Conservation (phyloP, 768 basidiomycete species). For the Candolleomyces efflorescens region DNA sequence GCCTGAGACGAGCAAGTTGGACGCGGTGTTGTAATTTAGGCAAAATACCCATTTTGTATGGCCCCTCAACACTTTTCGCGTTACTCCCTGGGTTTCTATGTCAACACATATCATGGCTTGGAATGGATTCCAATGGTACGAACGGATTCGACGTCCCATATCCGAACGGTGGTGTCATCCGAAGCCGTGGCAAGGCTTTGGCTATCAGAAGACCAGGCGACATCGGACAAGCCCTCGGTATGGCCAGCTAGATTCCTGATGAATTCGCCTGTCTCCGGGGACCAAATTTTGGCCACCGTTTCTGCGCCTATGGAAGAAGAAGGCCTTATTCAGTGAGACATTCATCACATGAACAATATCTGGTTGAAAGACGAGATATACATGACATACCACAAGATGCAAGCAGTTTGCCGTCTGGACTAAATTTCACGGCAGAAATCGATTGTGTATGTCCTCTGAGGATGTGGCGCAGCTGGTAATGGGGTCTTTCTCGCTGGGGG, state of each 20-base stretch:
- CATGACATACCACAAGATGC: slow-evolving; percentile 77
- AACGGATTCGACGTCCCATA: slow-evolving; percentile 85
- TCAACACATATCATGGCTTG: background rate
- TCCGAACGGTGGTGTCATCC: slow-evolving; percentile 84
- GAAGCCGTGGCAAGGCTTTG: slow-evolving; percentile 84
- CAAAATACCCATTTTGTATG: slow-evolving; percentile 91
- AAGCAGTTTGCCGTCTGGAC: slow-evolving; percentile 78
- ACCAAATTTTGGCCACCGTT: slow-evolving; percentile 78
- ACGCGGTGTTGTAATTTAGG: slow-evolving; percentile 84
- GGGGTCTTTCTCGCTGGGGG: slow-evolving; percentile 47
- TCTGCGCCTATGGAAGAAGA: slow-evolving; percentile 55
- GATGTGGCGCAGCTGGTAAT: slow-evolving; percentile 64
- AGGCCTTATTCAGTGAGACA: slow-evolving; percentile 6
- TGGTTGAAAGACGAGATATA: slow-evolving; percentile 10
- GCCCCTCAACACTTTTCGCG: slow-evolving; percentile 67
- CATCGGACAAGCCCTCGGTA: slow-evolving; percentile 80
- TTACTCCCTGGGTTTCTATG: slow-evolving; percentile 49
- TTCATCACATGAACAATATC: slow-evolving; percentile 12
- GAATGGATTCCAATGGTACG: slow-evolving; percentile 19
- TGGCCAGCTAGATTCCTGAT: slow-evolving; percentile 73
- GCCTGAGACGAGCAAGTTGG: slow-evolving; percentile 88
- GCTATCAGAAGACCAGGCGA: slow-evolving; percentile 86
- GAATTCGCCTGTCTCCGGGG: slow-evolving; percentile 73
- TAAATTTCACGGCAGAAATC: slow-evolving; percentile 89
- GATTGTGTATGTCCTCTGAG: slow-evolving; percentile 77